Conservation (phyloP, 163 green algal species). For the Smithsoniella earleae region DNA sequence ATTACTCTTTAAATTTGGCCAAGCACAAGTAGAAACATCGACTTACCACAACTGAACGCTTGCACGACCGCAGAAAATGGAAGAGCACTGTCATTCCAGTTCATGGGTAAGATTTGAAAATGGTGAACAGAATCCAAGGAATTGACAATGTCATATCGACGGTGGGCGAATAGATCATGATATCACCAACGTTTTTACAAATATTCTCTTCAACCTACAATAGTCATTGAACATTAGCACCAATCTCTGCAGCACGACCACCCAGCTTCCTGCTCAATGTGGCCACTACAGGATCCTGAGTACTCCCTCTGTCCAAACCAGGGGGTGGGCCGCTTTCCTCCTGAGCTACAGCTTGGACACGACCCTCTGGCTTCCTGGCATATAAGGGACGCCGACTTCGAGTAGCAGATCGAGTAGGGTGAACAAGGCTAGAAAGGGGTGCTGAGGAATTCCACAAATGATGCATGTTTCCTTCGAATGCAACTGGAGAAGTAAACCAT, state of each 20-base stretch:
- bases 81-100: too few species aligned
- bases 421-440: background rate
- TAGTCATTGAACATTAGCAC: slow-evolving; percentile 26
- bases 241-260: slow-evolving; percentile 12
- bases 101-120: too few species aligned
- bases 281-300: slow-evolving; percentile 15
- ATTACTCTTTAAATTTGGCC: too few species aligned
- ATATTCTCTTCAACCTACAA: too few species aligned
- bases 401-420: background rate
- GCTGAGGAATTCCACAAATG: slow-evolving; percentile 12
- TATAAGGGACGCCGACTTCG: background rate
- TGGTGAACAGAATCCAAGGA: too few species aligned
- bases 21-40: too few species aligned
- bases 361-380: background rate
- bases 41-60: too few species aligned
- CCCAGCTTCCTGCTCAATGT: slow-evolving; percentile 7
- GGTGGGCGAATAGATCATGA: too few species aligned
- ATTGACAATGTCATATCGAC: too few species aligned
- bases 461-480: slow-evolving; percentile 22
- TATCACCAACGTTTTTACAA: too few species aligned
- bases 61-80: too few species aligned
- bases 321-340: background rate
- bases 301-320: background rate
- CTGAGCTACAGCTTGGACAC: background rate
- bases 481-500: slow-evolving; percentile 18